Percentiles rank a stretch among this genome's conserved stretches.
Evolutionary conservation across 495 filamentous ascomycete species (phyloP).

Genomic region (Penicillium paradoxum): DNA sequence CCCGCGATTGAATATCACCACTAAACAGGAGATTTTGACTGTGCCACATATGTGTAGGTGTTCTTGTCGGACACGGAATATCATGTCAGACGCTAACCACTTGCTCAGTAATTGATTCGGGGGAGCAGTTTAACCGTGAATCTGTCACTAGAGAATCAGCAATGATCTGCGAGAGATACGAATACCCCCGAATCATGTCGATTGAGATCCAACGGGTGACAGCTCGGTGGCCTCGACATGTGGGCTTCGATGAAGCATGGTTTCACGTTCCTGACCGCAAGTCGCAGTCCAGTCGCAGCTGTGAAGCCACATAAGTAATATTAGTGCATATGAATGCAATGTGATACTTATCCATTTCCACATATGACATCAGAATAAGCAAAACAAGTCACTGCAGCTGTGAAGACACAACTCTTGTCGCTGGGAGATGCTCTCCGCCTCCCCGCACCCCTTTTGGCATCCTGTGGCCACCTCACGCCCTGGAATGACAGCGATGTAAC

Average conservation of each 20-base stretch:
- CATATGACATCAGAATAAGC: neutral
- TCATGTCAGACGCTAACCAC: neutral
- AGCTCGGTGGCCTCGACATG: constrained; percentile 19
- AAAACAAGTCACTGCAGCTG: neutral
- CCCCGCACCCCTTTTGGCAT: neutral
- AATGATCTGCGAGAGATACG: constrained; percentile 12
- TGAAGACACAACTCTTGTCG: too few species aligned
- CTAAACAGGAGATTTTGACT: neutral
- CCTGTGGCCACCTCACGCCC: neutral
- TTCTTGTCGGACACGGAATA: neutral
- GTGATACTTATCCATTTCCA: neutral
- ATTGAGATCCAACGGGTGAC: constrained; percentile 15
- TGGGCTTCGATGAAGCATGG: constrained; percentile 20
- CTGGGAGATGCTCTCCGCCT: neutral
- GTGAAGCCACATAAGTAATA: neutral
- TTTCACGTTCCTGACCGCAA: constrained; percentile 18
- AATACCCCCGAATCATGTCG: constrained; percentile 11
- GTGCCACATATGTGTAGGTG: neutral
- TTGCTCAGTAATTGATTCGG: neutral
- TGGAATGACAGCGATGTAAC: constrained; percentile 9
- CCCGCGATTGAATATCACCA: neutral
- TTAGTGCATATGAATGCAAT: neutral
- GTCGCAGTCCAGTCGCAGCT: constrained; percentile 5
- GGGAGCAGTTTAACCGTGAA: constrained; percentile 15
- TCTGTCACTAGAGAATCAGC: constrained; percentile 4